phyloP scores from a whole-genome alignment of 805 yeast species.

The Saccharomycopsis fermentans region DNA sequence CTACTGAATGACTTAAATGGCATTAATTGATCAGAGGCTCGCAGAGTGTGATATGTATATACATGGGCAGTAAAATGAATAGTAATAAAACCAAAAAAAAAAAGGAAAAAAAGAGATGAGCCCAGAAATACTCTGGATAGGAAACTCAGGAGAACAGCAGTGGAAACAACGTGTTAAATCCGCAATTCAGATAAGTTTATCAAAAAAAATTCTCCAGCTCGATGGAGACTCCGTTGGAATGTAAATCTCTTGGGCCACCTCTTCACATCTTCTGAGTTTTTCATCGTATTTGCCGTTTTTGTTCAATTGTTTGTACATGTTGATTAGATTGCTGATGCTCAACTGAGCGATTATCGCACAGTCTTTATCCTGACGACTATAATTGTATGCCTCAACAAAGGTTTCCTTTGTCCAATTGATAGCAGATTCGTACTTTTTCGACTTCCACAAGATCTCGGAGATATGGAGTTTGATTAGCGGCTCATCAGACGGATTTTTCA shows the following conservation, averaged over 20 bases:
- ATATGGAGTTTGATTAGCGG: slow-evolving; percentile 34
- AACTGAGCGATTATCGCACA: slow-evolving; percentile 31
- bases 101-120: too few relatives aligned
- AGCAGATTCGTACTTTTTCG: slow-evolving; percentile 26
- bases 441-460: slow-evolving; percentile 34
- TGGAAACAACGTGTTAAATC: too few relatives aligned
- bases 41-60: too few relatives aligned
- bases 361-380: slow-evolving; percentile 26
- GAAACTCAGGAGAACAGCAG: too few relatives aligned
- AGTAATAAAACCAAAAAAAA: too few relatives aligned
- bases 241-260: slow-evolving; percentile 16
- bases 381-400: slow-evolving; percentile 25
- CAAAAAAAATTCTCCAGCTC: slow-evolving; percentile 4
- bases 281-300: slow-evolving; percentile 13
- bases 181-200: not conserved
- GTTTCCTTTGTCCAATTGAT: slow-evolving; percentile 34
- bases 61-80: too few relatives aligned
- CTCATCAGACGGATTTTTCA: slow-evolving; percentile 17
- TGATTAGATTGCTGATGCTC: slow-evolving; percentile 28
- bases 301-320: slow-evolving; percentile 24
- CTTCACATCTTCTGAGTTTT: slow-evolving; percentile 12
- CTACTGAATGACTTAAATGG: too few relatives aligned
- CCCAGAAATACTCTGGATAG: too few relatives aligned
- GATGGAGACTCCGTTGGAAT: slow-evolving; percentile 8
- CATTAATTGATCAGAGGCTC: too few relatives aligned